phyloP scores from a whole-genome alignment of 140 eudicot species.

The Ambrosia hybrid region DNA sequence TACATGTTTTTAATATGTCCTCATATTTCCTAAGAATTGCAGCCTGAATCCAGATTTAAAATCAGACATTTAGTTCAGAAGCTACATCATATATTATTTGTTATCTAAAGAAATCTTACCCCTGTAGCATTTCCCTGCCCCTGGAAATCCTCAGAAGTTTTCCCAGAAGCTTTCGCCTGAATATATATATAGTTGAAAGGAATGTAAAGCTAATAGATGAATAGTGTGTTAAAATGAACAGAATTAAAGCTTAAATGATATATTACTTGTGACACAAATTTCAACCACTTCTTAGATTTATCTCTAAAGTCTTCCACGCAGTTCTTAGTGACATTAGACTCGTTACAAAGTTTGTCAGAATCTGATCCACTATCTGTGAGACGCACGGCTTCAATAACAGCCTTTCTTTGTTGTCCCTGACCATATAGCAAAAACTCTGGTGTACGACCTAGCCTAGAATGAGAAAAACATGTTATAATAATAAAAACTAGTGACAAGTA shows the following conservation, averaged over 20 bases:
- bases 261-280: constrained; percentile 77
- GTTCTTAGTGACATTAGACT: constrained; percentile 40
- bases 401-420: constrained; percentile 96
- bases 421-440: constrained; percentile 84
- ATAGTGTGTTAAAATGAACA: not conserved
- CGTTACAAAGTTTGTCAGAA: constrained; percentile 34
- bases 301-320: constrained; percentile 70
- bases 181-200: not conserved
- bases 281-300: constrained; percentile 91
- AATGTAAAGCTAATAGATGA: constrained; percentile 17
- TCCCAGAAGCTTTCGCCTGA: constrained; percentile 99
- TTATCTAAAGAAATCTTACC: constrained; percentile 45
- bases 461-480: constrained; percentile 18
- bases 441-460: constrained; percentile 76
- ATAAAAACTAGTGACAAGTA: not conserved
- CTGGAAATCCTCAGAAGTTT: constrained; percentile 58
- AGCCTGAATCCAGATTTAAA: constrained; percentile 59
- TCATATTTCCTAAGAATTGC: constrained; percentile 68
- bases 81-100: not conserved
- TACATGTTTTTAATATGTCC: constrained; percentile 68
- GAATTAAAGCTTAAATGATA: not conserved
- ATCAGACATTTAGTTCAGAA: constrained; percentile 24
- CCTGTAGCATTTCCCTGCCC: constrained; percentile 62
- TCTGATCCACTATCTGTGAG: constrained; percentile 42
- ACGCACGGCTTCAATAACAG: constrained; percentile 89